Evolutionary conservation across 495 filamentous ascomycete species (phyloP).

Genomic region (Xylaria bambusicola): DNA sequence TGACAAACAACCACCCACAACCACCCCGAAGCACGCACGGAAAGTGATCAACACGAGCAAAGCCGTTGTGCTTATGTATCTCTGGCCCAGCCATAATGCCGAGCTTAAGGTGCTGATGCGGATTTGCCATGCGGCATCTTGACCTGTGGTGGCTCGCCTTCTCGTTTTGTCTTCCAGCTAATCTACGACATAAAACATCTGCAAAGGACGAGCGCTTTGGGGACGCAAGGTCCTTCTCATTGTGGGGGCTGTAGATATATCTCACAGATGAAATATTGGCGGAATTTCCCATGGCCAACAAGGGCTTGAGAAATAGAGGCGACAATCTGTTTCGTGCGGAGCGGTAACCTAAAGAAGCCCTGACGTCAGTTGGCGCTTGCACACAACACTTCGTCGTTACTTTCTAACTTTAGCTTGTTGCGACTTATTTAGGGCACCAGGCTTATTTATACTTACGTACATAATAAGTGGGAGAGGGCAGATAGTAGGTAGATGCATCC

Average conservation of each 20-base stretch:
- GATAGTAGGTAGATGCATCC: too few species aligned
- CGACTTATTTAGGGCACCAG: too few species aligned
- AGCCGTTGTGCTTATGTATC: neutral
- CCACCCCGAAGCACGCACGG: neutral
- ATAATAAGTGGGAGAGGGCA: too few species aligned
- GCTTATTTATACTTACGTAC: too few species aligned
- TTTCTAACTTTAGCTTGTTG: neutral
- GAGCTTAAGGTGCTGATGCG: neutral
- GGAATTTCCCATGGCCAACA: neutral
- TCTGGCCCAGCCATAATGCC: neutral
- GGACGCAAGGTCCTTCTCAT: neutral
- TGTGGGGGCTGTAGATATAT: neutral
- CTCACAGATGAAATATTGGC: neutral
- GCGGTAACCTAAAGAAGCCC: neutral
- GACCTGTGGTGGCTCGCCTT: neutral
- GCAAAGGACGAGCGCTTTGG: neutral
- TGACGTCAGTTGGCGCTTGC: neutral
- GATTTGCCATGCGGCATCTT: neutral
- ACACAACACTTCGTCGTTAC: neutral
- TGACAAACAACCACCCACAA: neutral
- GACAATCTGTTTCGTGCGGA: neutral
- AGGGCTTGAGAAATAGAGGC: neutral
- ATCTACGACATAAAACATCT: too few species aligned
- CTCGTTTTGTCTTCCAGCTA: neutral
- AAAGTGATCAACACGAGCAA: conserved; percentile 2